Percentiles rank a stretch among this genome's conserved stretches.
phyloP scores from a whole-genome alignment of 2,329 filamentous ascomycete species.

The Claviceps pazoutovae region DNA sequence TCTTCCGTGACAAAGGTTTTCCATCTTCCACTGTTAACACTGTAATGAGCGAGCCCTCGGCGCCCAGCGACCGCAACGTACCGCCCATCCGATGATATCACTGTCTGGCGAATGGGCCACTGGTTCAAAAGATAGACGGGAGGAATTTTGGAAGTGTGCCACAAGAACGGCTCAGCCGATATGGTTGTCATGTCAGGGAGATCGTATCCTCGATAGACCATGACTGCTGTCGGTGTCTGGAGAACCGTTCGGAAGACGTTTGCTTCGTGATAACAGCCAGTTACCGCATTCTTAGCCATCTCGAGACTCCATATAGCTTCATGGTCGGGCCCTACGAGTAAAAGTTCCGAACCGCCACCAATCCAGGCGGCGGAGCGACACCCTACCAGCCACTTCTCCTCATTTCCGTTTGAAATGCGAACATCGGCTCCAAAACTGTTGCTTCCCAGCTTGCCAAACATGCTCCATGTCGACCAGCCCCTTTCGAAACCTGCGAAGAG shows the following conservation, averaged over 20 bases:
- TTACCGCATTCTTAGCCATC: slow-evolving; percentile 86
- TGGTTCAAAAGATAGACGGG: slow-evolving; percentile 75
- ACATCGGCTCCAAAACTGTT: slow-evolving; percentile 67
- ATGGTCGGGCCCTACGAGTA: slow-evolving; percentile 57
- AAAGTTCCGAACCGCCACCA: slow-evolving; percentile 72
- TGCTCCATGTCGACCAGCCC: slow-evolving; percentile 94
- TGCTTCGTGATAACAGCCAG: slow-evolving; percentile 78
- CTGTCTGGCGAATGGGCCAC: slow-evolving; percentile 80
- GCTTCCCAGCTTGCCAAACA: slow-evolving; percentile 81
- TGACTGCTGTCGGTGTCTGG: slow-evolving; percentile 75
- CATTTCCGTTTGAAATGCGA: slow-evolving; percentile 48
- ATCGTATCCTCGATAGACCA: slow-evolving; percentile 90
- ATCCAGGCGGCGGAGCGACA: slow-evolving; percentile 72
- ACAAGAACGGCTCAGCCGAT: slow-evolving; percentile 82
- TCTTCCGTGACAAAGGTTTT: slow-evolving; percentile 76
- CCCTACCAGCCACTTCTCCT: slow-evolving; percentile 74
- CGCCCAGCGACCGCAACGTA: slow-evolving; percentile 95
- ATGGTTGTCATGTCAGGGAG: slow-evolving; percentile 81
- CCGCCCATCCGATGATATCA: slow-evolving; percentile 80
- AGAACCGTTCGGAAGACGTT: slow-evolving; percentile 83
- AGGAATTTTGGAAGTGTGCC: slow-evolving; percentile 84
- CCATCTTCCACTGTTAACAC: slow-evolving; percentile 86
- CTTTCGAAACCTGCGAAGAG: slow-evolving; percentile 85
- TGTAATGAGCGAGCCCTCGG: slow-evolving; percentile 87
- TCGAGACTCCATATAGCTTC: slow-evolving; percentile 78